Conservation (phyloP, 2,329 filamentous ascomycete species). For the Cephalotrichum gorgonifer region DNA sequence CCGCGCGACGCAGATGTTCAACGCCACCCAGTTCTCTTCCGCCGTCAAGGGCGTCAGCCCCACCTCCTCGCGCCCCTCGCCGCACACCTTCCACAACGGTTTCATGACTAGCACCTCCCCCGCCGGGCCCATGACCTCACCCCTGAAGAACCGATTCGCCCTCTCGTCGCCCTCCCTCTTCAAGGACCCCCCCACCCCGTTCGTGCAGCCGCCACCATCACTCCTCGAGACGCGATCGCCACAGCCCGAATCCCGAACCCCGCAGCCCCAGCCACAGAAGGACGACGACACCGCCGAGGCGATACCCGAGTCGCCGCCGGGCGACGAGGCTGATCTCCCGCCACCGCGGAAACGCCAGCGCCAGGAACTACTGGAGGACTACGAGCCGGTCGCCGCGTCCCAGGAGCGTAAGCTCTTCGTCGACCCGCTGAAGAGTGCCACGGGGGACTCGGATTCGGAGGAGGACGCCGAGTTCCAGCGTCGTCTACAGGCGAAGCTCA, state of each 20-base stretch:
- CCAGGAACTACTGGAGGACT: conserved; percentile 25
- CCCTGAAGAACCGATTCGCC: conserved; percentile 37
- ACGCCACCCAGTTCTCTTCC: conserved; percentile 43
- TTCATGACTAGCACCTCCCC: not conserved
- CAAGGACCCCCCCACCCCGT: not conserved
- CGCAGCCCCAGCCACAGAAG: not conserved
- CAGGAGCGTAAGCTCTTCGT: conserved; percentile 26
- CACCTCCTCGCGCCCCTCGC: conserved; percentile 48
- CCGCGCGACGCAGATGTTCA: conserved; percentile 39
- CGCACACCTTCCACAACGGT: conserved; percentile 12
- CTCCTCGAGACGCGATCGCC: not conserved
- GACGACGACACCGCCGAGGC: conserved; percentile 1
- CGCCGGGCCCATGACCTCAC: conserved; percentile 29
- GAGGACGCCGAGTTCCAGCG: not conserved
- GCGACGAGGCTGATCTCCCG: conserved; percentile 33
- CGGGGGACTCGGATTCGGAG: not conserved
- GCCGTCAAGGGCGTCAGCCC: conserved; percentile 37
- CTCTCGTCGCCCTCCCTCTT: conserved; percentile 29
- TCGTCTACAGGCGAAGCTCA: not conserved
- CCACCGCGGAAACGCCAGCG: conserved; percentile 25
- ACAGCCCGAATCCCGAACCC: not conserved
- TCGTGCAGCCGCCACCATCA: not conserved
- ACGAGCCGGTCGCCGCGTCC: conserved; percentile 35
- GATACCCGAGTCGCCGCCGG: conserved; percentile 24
- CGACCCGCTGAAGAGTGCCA: not conserved